Evolutionary conservation across 768 basidiomycete genomes (phyloP).

Genomic region (Tephrocybe sp.): DNA sequence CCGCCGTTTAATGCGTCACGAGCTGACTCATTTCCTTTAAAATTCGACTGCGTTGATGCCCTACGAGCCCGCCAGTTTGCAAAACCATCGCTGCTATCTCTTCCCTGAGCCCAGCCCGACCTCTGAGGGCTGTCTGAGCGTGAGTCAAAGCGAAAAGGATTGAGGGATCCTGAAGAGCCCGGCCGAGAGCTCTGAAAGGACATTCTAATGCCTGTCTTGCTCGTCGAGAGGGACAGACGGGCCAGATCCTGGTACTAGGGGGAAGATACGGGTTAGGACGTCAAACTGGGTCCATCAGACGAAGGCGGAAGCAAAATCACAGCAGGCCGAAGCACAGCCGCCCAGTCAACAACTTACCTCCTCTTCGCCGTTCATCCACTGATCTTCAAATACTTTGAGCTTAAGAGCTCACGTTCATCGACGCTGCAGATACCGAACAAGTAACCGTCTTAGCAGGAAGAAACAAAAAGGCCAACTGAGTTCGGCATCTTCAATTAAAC

Average conservation of each 20-base stretch:
- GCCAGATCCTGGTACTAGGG: slow-evolving; percentile 12
- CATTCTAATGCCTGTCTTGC: slow-evolving; percentile 15
- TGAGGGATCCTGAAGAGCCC: slow-evolving; percentile 21
- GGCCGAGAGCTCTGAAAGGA: slow-evolving; percentile 21
- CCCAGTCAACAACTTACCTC: slow-evolving; percentile 13
- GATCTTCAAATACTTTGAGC: slow-evolving; percentile 1
- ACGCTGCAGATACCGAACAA: background rate
- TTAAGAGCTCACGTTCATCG: slow-evolving; percentile 2
- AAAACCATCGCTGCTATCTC: slow-evolving; percentile 13
- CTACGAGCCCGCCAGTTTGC: slow-evolving; percentile 20
- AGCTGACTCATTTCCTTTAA: slow-evolving; percentile 31
- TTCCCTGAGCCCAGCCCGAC: slow-evolving; percentile 13
- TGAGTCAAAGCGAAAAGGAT: slow-evolving; percentile 21
- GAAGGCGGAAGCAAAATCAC: slow-evolving; percentile 16
- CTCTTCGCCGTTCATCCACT: slow-evolving; percentile 11
- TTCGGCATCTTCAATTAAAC: slow-evolving; percentile 11
- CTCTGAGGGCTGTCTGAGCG: slow-evolving; percentile 13
- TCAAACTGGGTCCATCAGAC: slow-evolving; percentile 16
- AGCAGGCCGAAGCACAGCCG: slow-evolving; percentile 16
- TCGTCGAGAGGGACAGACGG: slow-evolving; percentile 18
- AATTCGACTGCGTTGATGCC: slow-evolving; percentile 20
- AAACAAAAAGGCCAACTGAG: background rate
- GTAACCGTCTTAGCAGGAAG: background rate
- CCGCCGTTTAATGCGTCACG: slow-evolving; percentile 14
- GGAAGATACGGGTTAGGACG: slow-evolving; percentile 13